These are phyloP conservation scores for Orbilia brochopaga DNA, from an alignment of 2,329 filamentous ascomycete genomes.

Conservation along the genomic window DNA sequence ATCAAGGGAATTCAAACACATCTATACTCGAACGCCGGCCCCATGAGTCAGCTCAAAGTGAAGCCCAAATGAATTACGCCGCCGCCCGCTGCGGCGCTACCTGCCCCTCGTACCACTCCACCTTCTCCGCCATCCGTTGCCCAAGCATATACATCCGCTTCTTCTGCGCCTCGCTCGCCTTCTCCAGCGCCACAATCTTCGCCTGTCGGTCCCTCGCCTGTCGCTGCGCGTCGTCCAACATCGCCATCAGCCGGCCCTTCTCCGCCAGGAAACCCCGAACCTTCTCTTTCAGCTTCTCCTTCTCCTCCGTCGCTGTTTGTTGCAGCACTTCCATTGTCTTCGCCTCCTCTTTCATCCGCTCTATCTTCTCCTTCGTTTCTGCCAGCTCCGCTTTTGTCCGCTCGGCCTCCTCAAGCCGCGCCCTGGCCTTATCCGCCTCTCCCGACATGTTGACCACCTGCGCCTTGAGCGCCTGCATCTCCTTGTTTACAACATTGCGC, in stretches of 20 bases:
- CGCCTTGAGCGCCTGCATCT: constrained; percentile 10
- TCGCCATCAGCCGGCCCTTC: constrained; percentile 8
- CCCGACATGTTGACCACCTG: constrained; percentile 14
- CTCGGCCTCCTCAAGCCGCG: constrained; percentile 16
- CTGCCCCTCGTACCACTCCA: constrained; percentile 42
- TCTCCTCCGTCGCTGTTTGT: constrained; percentile 23
- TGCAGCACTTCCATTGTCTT: constrained; percentile 13
- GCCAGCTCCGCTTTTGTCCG: constrained; percentile 9
- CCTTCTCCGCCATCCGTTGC: constrained; percentile 45
- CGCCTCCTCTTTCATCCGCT: constrained; percentile 19
- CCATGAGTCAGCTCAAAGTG: not conserved
- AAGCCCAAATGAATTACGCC: constrained; percentile 8
- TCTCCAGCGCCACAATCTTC: constrained; percentile 25
- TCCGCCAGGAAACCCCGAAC: constrained; percentile 5
- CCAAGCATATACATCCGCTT: constrained; percentile 43
- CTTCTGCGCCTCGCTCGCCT: constrained; percentile 35
- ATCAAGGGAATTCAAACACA: too few relatives aligned
- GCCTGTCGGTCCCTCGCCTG: constrained; percentile 14
- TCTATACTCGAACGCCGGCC: not conserved
- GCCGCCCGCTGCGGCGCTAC: constrained; percentile 13
- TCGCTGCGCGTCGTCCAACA: constrained; percentile 9
- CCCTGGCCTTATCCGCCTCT: constrained; percentile 14
- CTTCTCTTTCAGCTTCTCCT: constrained; percentile 20
- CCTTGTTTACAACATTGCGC: not conserved
- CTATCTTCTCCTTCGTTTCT: constrained; percentile 11